Percentiles rank a stretch among this genome's conserved stretches.
Evolutionary conservation across 257 asterid genomes (phyloP).

Genomic region (Petunia secreta): DNA sequence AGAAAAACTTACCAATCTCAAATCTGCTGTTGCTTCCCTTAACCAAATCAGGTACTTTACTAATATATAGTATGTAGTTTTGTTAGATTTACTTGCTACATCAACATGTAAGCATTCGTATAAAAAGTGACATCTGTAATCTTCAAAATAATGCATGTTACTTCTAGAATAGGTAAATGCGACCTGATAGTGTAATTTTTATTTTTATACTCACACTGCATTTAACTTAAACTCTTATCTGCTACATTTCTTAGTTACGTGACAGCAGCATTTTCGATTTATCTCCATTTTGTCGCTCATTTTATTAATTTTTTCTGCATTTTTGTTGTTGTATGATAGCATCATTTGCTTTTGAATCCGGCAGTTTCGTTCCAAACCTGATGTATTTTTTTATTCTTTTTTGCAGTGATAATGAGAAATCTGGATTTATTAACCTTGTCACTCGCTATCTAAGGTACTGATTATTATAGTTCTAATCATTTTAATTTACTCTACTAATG

Average conservation of each 20-base stretch:
- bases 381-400: neutral
- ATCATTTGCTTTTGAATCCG: neutral
- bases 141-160: no score
- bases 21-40: conserved; percentile 65
- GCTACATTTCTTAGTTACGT: conserved; percentile 25
- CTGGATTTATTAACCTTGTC: conserved; percentile 75
- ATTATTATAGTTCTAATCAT: neutral
- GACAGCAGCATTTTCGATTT: conserved; percentile 15
- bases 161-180: no score
- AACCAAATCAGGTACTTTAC: conserved; percentile 60
- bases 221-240: neutral
- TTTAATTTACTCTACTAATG: neutral
- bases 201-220: no score
- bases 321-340: conserved; percentile 32
- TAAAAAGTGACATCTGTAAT: no score
- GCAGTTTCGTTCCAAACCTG: neutral
- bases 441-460: conserved; percentile 90
- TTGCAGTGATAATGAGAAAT: conserved; percentile 87
- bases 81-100: no score
- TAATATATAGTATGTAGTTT: no score
- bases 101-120: no score
- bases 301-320: neutral
- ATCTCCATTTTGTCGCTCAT: neutral
- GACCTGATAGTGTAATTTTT: no score
- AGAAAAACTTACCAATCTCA: conserved; percentile 66